Evolutionary conservation across 2,329 filamentous ascomycete genomes (phyloP), one percentile per base, ranked within the genome.

Genomic region (Colletotrichum tamarilloi): DNA sequence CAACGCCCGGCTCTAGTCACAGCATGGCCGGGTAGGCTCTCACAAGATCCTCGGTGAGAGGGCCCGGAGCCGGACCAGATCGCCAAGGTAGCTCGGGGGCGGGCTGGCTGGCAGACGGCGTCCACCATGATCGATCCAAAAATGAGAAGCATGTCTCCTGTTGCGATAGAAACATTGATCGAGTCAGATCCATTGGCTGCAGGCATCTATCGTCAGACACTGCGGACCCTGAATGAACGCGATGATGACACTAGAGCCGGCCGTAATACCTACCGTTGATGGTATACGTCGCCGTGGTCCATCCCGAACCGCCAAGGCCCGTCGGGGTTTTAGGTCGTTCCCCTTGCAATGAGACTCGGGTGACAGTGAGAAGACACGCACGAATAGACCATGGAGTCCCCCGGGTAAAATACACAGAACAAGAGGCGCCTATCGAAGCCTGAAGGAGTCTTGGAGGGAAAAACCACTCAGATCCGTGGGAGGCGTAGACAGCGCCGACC

Each of bases 381-480:
- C 7, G 26, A 53, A n/a, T 30, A 35, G 22, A 14, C 60, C 35
- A 14, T 26, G 35, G 30, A 9, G 24, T 49, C 58, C 30, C 67
- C 63, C 46, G 62, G 64, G 46, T 11, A 60, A 49, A 65, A 28
- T 30, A 28, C n/a, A 59, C 30, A 42, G 11, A 42, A 42, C 5
- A 42, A 42, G 14, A 42, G 38, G 38, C 38, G 14, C 5, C 38
- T 55, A 28, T 16, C 28, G 42, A 30, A n/a, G 22, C 59, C 52
- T 24, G 19, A 52, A 30, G 12, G 42, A 19, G 11, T 32, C 38
- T 5, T 68, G 22, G 16, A 28, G 38, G 22, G 11, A 38, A 65
- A 68, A 56, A 56, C 70, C 60, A 35, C 70, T 70, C 67, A 64
- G 22, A 65, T 60, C 53, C 62, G 22, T 52, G 38, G 58, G 30